Base-by-base conservation (phyloP, 208 protist genomes). In the Entamoeba invadens region DNA sequence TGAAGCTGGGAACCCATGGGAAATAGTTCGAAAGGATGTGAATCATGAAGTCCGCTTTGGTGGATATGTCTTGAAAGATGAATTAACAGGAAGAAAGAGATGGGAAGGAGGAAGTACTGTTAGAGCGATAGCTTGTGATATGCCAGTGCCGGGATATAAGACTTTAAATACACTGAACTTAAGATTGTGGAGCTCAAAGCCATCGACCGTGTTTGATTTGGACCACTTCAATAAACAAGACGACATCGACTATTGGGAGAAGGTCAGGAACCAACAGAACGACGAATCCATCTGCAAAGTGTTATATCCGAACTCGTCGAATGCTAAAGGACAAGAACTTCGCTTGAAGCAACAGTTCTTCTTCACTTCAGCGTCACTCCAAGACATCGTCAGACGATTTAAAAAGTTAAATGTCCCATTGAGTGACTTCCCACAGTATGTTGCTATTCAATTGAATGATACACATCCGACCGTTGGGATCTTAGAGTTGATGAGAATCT, bases 221-320 rank as follows among this genome's bases (percentile, higher is more conserved):
- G 45, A 46, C 25, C 94, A 92, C 25, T 97, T 97, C 92, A 97
- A 97, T 94, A 93, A 91, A 35, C 96, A 97, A 93, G 95, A 97
- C 57, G 50, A 68, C 25, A 68, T 68, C 25, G 68, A 91, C 42
- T 97, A 97, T 94, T 94, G 95, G 18, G 44, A 94, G 45, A 95
- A 96, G 0, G 94, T 97, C 92, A 93, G 95, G n/a, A 95, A 96
- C 10, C 95, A 95, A 45, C 95, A 97, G 47, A 31, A 93, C 6
- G 68, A 94, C 44, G 96, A 97, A 47, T 96, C 96, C n/a, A 97
- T 97, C 93, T 97, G 96, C 10, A 94, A 92, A 91, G 97, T 98
- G 21, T 94, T 98, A 5, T 98, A 98, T 95, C 97, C 97, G 44
- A 97, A 98, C 94, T 97, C 98, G 94, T 94, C 68, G 38, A 95